A percentile compares a stretch with the other conserved stretches of the same genome.
phyloP scores from a whole-genome alignment of 768 basidiomycete species.

The Sistotremastrum niveocremeum region DNA sequence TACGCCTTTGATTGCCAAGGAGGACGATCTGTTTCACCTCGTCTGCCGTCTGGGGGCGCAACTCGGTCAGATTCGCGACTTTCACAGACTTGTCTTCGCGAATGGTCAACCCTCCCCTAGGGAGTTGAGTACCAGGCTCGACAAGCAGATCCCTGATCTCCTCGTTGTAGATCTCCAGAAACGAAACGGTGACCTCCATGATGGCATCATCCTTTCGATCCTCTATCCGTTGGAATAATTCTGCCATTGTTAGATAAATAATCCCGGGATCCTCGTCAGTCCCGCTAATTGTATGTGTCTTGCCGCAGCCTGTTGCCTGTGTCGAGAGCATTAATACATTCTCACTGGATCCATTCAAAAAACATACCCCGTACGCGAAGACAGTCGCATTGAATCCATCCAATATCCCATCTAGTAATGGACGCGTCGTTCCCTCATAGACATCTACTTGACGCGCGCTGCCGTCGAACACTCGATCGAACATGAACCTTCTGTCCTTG shows the following conservation, averaged over 20 bases:
- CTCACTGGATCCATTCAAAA: not conserved
- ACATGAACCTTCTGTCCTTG: slow-evolving; percentile 95
- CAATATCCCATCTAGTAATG: slow-evolving; percentile 70
- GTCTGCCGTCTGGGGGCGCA: slow-evolving; percentile 68
- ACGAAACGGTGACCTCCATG: slow-evolving; percentile 82
- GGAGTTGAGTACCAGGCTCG: slow-evolving; percentile 46
- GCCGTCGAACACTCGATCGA: slow-evolving; percentile 83
- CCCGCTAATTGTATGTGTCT: slow-evolving; percentile 98
- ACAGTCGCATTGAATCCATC: slow-evolving; percentile 96
- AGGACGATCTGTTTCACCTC: slow-evolving; percentile 93
- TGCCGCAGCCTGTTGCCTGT: slow-evolving; percentile 99
- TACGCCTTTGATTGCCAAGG: slow-evolving; percentile 75
- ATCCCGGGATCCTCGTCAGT: slow-evolving; percentile 79
- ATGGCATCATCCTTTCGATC: slow-evolving; percentile 77
- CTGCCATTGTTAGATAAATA: slow-evolving; percentile 94
- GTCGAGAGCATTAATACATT: not conserved
- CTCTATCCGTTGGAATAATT: slow-evolving; percentile 87
- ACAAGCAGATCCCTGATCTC: slow-evolving; percentile 91
- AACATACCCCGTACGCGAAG: slow-evolving; percentile 92
- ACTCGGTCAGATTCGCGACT: slow-evolving; percentile 74
- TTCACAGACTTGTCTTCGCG: slow-evolving; percentile 92
- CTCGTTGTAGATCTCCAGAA: slow-evolving; percentile 98
- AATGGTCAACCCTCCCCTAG: slow-evolving; percentile 80
- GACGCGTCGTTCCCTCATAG: slow-evolving; percentile 75
- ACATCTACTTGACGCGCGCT: slow-evolving; percentile 76